Base-by-base conservation (phyloP, 306 rosid species). In the Begonia masoniana region DNA sequence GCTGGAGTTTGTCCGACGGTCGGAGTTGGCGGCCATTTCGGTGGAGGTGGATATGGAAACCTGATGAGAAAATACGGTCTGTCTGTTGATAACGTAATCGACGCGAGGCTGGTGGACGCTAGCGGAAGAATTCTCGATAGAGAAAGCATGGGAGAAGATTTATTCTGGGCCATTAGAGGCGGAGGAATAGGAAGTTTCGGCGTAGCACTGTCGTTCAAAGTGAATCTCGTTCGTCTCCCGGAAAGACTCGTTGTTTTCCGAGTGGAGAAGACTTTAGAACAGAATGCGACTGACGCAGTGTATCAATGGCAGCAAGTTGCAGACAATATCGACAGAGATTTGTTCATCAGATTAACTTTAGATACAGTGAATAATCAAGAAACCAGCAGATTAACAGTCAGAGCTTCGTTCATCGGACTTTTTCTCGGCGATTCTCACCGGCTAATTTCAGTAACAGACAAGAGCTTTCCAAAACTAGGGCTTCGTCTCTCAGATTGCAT, bases 151-250 rank as follows among this genome's bases (percentile, higher is more conserved):
- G 77, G 77, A 6, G 74, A 75, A 45, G 77, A 75, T 54, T 19
- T 67, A 3, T 75, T 75, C 45, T 71, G 81, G 81, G 81, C 74
- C 13, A 56, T 75, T 47, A 48, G 77, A 59, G 81, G 74, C 6
- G 73, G 74, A 5, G 76, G 76, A 0, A 71, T 61, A 52, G 65
- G 60, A 4, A 71, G 81, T 55, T 71, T 75, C 12, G 81, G 74
- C 3, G 74, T 76, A 10, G 14, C 71, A 43, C 55, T 71, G 8
- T 57, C 69, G 0, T 75, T 68, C 59, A 67, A 67, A 56, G 63
- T 75, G 19, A 70, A 57, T 7, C 55, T 75, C 14, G 53, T 62
- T 43, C 16, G 4, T 2, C 58, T 71, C 2, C 76, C 76, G 1
- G 9, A 42, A 4, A 71, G 0, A 0, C 71, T 70, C 13, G 66